Evolutionary conservation across 1,284 basidiomycete genomes (phyloP).

Genomic region (Ustanciosporium gigantosporum): DNA sequence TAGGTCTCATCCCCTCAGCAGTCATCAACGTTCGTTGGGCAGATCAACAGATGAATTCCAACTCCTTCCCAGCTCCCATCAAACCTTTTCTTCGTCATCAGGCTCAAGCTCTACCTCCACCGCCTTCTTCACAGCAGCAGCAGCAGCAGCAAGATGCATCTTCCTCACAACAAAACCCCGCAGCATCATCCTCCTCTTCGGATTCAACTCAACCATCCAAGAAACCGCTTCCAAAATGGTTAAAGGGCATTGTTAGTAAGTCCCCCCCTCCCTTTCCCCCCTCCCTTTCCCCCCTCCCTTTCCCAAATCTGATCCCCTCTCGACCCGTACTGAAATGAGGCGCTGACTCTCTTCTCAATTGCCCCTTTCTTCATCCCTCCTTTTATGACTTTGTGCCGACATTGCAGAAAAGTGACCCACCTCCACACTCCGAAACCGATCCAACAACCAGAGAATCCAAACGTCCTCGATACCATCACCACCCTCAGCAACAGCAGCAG

Average conservation of each 20-base stretch:
- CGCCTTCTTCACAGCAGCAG: conserved; percentile 8
- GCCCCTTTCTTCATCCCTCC: no score
- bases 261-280: neutral
- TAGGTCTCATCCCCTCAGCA: conserved; percentile 78
- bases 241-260: conserved; percentile 41
- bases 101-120: conserved; percentile 15
- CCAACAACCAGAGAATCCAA: no score
- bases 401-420: no score
- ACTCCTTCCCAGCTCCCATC: conserved; percentile 26
- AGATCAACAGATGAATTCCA: conserved; percentile 69
- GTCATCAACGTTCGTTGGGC: conserved; percentile 76
- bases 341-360: no score
- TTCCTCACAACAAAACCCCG: neutral
- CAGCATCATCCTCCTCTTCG: no score
- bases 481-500: no score
- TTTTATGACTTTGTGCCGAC: no score
- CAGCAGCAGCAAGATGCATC: neutral
- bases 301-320: no score
- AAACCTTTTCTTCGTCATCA: conserved; percentile 5
- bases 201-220: neutral
- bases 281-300: no score
- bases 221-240: conserved; percentile 36
- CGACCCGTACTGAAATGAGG: no score
- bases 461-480: no score
- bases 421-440: no score